Evolutionary conservation across 2,329 filamentous ascomycete species (phyloP), one percentile per base, ranked within the genome.

Genomic region (Dothideomycetidae sp.): DNA sequence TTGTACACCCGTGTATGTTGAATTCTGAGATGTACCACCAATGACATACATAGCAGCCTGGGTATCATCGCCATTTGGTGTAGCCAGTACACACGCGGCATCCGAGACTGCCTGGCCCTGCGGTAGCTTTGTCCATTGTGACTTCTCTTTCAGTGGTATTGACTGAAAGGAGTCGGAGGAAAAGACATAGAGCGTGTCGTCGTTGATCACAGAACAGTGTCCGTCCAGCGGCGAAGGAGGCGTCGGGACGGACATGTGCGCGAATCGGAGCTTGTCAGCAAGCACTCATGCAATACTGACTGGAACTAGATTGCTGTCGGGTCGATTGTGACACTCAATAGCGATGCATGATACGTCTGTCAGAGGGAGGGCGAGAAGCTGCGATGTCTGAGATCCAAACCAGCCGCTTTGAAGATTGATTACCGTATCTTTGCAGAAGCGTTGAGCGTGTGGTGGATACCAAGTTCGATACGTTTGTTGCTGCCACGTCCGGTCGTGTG

Each of bases 121-220:
- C 1, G 67, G 51, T 47, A 90, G 57, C 46, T 66, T 54, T 45
- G 70, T 63, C 88, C 88, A 94, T 60, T 73, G 60, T 33, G 75
- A 80, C 35, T 80, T 80, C 46, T 75, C 59, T 44, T 71, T 60
- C 45, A 96, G 61, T 10, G 67, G 59, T 46, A 96, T 60, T 5
- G 80, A 79, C 54, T 85, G 73, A 50, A 96, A 86, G 17, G 75
- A 81, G 32, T 72, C 61, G 5, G 74, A 61, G 4, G 83, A 82
- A 57, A 83, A 93, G 31, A 81, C 76, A 62, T 92, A 96, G 37
- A 96, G 73, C 10, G 76, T 84, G 56, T 85, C 77, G 53, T 85
- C 68, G 63, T 82, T 68, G 44, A 94, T 70, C 52, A 80, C 73
- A 41, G 85, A 84, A 61, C 88, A 96, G 51, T 82, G 76, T 58